Evolutionary conservation across 1,284 basidiomycete species (phyloP).

Genomic region (Trichosporon inkin): DNA sequence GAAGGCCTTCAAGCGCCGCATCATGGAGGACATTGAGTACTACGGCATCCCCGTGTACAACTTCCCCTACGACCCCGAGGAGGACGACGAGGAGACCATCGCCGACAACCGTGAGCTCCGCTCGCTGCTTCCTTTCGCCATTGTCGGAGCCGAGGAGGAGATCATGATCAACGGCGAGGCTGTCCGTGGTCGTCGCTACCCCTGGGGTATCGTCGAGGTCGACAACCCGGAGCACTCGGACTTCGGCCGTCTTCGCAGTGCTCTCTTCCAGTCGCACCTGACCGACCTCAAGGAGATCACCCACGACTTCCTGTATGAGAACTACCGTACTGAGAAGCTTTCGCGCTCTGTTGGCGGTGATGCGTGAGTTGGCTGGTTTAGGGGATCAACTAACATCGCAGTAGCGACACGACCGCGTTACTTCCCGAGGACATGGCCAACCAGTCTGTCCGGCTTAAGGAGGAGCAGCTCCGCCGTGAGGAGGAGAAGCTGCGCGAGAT

Average conservation of each 20-base stretch:
- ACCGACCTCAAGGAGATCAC: constrained; percentile 89
- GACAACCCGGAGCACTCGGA: constrained; percentile 99
- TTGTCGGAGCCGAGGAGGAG: constrained; percentile 96
- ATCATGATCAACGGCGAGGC: constrained; percentile 87
- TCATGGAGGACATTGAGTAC: constrained; percentile 99
- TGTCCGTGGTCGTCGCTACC: constrained; percentile 86
- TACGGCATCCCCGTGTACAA: constrained; percentile 99
- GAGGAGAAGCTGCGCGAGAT: constrained; percentile 99
- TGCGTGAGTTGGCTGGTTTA: constrained; percentile 56
- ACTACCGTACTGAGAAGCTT: constrained; percentile 76
- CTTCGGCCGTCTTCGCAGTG: constrained; percentile 85
- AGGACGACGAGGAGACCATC: constrained; percentile 98
- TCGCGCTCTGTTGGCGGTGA: constrained; percentile 85
- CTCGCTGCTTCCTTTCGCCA: constrained; percentile 88
- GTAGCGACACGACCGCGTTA: constrained; percentile 74
- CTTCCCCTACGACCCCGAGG: constrained; percentile 98
- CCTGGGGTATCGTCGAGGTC: constrained; percentile 97
- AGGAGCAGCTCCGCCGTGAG: constrained; percentile 95
- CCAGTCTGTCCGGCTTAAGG: constrained; percentile 94
- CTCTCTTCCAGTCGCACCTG: constrained; percentile 89
- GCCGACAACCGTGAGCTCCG: constrained; percentile 94
- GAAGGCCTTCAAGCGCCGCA: constrained; percentile 83
- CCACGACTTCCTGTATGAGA: constrained; percentile 78
- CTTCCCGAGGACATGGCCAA: constrained; percentile 89
- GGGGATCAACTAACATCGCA: constrained; percentile 13